Conservation (phyloP, 257 asterid genomes). For the Solanum appendiculatum region DNA sequence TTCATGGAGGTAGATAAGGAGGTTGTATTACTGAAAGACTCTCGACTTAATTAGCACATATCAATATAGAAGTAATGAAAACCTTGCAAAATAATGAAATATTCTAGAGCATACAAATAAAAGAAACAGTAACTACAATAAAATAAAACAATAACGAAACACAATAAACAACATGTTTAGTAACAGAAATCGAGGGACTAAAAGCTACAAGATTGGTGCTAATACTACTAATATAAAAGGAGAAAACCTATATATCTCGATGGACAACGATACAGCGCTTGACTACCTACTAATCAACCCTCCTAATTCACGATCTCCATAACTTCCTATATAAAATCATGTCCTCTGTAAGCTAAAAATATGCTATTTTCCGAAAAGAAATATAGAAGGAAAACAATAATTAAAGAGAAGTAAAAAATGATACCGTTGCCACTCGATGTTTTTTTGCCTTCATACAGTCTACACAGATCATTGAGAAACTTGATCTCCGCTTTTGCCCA, state of each 20-base stretch:
- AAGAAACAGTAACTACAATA: neutral
- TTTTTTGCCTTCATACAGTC: neutral
- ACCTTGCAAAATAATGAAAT: too few relatives aligned
- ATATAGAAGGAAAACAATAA: too few relatives aligned
- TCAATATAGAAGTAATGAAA: too few relatives aligned
- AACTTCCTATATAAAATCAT: neutral
- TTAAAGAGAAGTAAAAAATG: neutral
- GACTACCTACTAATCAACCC: neutral
- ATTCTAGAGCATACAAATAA: neutral
- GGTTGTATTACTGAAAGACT: too few relatives aligned
- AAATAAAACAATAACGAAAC: neutral
- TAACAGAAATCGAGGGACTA: neutral
- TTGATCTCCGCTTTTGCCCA: neutral
- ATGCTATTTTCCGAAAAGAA: neutral
- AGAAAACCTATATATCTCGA: neutral
- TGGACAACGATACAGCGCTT: too few relatives aligned
- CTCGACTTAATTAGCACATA: neutral
- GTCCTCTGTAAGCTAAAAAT: too few relatives aligned
- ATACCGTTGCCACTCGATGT: accelerated
- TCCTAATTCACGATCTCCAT: neutral
- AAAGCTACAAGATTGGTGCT: too few relatives aligned
- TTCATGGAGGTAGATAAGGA: too few relatives aligned
- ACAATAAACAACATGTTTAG: too few relatives aligned
- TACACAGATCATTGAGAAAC: neutral
- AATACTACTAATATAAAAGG: too few relatives aligned